These are phyloP conservation scores for Thecaphora thlaspeos DNA, from an alignment of 1,284 basidiomycete genomes.

Conservation along the genomic window DNA sequence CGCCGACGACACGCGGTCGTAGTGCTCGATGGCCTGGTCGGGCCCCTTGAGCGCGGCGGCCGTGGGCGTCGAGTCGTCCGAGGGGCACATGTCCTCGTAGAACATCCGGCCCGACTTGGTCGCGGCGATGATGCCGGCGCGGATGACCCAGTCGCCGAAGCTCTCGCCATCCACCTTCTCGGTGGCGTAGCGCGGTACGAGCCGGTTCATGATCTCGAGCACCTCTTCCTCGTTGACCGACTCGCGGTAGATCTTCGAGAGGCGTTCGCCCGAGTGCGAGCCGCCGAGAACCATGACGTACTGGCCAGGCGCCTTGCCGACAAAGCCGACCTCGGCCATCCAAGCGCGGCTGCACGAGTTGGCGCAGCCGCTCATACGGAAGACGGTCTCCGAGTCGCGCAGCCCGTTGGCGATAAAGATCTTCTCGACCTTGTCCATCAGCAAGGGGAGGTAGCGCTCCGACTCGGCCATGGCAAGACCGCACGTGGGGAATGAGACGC, in stretches of 20 bases:
- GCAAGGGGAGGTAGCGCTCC: constrained; percentile 87
- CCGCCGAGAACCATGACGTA: constrained; percentile 96
- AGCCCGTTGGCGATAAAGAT: constrained; percentile 91
- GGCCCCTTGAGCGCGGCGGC: constrained; percentile 33
- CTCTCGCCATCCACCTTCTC: constrained; percentile 85
- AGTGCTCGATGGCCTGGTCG: constrained; percentile 32
- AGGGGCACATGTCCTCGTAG: constrained; percentile 48
- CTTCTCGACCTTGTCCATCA: constrained; percentile 92
- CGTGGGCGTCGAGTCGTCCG: constrained; percentile 21
- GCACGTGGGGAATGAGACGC: constrained; percentile 95
- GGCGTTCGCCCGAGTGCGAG: constrained; percentile 84
- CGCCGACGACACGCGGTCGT: constrained; percentile 30
- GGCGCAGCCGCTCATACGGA: constrained; percentile 74
- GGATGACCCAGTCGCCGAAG: constrained; percentile 92
- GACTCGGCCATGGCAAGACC: constrained; percentile 94
- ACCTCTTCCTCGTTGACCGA: constrained; percentile 92
- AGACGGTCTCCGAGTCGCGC: constrained; percentile 87
- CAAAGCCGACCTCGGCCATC: constrained; percentile 89
- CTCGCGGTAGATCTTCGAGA: constrained; percentile 90
- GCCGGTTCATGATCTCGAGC: constrained; percentile 78
- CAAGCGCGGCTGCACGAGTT: constrained; percentile 70
- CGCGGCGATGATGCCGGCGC: constrained; percentile 51
- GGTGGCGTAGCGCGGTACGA: constrained; percentile 89
- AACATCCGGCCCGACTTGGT: constrained; percentile 48
- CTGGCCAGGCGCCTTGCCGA: constrained; percentile 90